A percentile compares a stretch with the other conserved stretches of the same genome.
Evolutionary conservation across 2,329 filamentous ascomycete species (phyloP).

Genomic region (Cladophialophora bantiana): DNA sequence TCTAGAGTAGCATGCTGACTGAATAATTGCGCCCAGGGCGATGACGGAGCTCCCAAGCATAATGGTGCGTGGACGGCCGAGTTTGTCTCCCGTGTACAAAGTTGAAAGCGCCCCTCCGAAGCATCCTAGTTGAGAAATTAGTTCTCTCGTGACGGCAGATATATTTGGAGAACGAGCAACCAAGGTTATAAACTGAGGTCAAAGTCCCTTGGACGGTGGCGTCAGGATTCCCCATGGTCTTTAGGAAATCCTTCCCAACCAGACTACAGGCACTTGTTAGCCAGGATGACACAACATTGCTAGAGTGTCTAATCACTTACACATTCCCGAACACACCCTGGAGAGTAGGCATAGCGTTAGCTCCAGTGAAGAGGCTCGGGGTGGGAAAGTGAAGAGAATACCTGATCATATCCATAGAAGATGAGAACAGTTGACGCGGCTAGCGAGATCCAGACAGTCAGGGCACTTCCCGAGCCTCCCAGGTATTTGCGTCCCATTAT

Average conservation of each 20-base stretch:
- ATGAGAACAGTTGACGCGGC: constrained; percentile 59
- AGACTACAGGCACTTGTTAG: constrained; percentile 28
- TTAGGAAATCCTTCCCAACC: constrained; percentile 44
- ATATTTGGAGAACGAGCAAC: constrained; percentile 40
- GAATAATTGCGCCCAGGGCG: constrained; percentile 55
- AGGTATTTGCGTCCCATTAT: constrained; percentile 58
- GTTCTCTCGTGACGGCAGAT: too few relatives aligned
- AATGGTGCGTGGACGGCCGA: constrained; percentile 54
- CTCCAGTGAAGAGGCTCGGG: not conserved
- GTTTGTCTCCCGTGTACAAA: constrained; percentile 59
- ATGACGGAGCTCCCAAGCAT: constrained; percentile 51
- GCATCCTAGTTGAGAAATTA: constrained; percentile 30
- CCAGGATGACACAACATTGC: not conserved
- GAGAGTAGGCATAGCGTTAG: constrained; percentile 2
- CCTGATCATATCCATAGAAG: constrained; percentile 58
- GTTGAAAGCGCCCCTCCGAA: constrained; percentile 59
- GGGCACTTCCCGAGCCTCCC: constrained; percentile 57
- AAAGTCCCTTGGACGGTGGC: constrained; percentile 37
- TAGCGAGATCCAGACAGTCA: constrained; percentile 62
- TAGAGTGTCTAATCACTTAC: not conserved
- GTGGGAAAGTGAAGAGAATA: constrained; percentile 26
- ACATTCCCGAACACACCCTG: constrained; percentile 49
- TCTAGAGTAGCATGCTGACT: constrained; percentile 49
- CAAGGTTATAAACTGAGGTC: constrained; percentile 51
- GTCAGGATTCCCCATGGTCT: constrained; percentile 36